Percentiles rank a stretch among this genome's conserved stretches.
Conservation (phyloP, 495 filamentous ascomycete species). For the Durotheca rogersii region DNA sequence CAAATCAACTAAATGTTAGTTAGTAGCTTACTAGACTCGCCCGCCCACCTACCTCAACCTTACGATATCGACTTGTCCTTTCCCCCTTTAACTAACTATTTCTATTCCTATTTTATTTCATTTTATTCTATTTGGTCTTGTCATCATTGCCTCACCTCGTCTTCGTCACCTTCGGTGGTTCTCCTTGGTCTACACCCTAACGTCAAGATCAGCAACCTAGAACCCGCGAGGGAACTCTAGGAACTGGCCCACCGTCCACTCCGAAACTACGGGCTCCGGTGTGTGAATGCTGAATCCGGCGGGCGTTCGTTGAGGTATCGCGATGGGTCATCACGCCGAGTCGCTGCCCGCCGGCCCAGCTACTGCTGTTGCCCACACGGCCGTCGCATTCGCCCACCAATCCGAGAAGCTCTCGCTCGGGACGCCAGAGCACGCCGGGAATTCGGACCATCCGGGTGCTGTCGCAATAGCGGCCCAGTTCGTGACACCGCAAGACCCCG, state of each 20-base stretch:
- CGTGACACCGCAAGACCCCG: slow-evolving; percentile 67
- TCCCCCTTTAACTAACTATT: neutral
- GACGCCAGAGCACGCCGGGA: slow-evolving; percentile 20
- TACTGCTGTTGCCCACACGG: slow-evolving; percentile 23
- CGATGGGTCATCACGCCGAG: slow-evolving; percentile 16
- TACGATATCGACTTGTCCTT: neutral
- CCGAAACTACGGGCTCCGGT: neutral
- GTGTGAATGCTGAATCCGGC: no score
- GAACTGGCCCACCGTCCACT: neutral
- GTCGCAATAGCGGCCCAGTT: slow-evolving; percentile 65
- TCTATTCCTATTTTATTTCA: slow-evolving; percentile 3
- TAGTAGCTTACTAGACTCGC: neutral
- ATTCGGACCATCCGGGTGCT: slow-evolving; percentile 35
- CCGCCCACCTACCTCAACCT: neutral
- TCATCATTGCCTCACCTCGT: no score
- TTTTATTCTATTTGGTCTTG: no score
- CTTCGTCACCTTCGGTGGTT: no score
- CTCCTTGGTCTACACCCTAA: no score
- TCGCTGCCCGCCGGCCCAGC: slow-evolving; percentile 11
- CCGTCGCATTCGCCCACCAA: slow-evolving; percentile 52
- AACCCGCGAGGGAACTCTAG: no score
- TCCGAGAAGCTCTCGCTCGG: slow-evolving; percentile 60
- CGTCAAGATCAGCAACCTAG: no score
- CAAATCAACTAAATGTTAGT: neutral
- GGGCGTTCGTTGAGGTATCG: no score